These are phyloP conservation scores for Oxyria digyna DNA, from an alignment of 148 eudicot genomes.

Conservation along the genomic window DNA sequence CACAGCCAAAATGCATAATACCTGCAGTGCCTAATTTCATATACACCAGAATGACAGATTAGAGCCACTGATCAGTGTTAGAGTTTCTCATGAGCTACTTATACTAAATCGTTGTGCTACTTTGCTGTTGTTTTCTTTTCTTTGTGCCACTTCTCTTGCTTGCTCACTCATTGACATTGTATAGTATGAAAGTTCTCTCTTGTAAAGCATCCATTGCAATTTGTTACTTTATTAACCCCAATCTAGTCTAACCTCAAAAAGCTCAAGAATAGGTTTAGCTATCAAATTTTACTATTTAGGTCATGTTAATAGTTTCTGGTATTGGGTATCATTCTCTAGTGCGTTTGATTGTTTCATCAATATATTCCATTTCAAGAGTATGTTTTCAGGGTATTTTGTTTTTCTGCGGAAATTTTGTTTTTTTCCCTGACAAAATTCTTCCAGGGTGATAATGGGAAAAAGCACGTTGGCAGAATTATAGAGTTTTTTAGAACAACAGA, in stretches of 20 bases:
- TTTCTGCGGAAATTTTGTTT: too few species aligned
- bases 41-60: background rate
- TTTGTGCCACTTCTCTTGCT: background rate
- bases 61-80: background rate
- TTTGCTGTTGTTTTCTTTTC: background rate
- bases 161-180: background rate
- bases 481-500: slow-evolving; percentile 72
- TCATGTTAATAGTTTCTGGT: background rate
- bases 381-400: background rate
- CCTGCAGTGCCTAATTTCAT: background rate
- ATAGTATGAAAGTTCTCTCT: background rate
- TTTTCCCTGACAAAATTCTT: slow-evolving; percentile 16
- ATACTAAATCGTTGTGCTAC: background rate
- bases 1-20: background rate
- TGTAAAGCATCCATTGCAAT: background rate
- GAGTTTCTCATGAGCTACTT: background rate
- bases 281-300: background rate
- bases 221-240: background rate
- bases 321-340: background rate
- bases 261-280: background rate
- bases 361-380: background rate
- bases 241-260: background rate
- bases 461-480: slow-evolving; percentile 61
- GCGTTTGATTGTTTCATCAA: background rate
- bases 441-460: slow-evolving; percentile 64